Evolutionary conservation across 1,284 basidiomycete species (phyloP).

Genomic region (Rhodotorula sp.): DNA sequence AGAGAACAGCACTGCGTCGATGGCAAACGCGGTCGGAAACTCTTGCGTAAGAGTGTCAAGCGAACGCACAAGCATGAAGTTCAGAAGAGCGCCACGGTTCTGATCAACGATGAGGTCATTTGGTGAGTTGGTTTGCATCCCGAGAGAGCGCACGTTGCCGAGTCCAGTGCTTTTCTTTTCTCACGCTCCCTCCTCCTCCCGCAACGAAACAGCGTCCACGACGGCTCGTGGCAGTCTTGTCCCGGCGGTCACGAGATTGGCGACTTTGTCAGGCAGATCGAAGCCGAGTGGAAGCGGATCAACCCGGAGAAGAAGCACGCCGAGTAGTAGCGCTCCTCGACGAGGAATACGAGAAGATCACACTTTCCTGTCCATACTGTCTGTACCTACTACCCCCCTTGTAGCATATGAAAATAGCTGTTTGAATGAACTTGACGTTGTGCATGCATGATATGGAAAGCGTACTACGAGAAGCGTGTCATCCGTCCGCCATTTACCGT

Average conservation of each 20-base stretch:
- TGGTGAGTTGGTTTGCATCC: conserved; percentile 13
- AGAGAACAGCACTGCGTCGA: conserved; percentile 26
- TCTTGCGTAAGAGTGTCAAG: conserved; percentile 30
- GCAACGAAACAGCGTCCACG: conserved; percentile 23
- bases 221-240: conserved; percentile 32
- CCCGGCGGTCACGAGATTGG: conserved; percentile 30
- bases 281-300: neutral
- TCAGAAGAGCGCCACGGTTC: conserved; percentile 41
- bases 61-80: conserved; percentile 20
- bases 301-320: conserved; percentile 2
- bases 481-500: neutral
- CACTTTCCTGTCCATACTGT: neutral
- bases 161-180: too few species aligned
- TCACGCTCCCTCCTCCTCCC: neutral
- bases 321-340: too few species aligned
- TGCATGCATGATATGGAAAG: too few species aligned
- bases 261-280: conserved; percentile 27
- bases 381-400: neutral
- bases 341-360: neutral
- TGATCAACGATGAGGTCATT: conserved; percentile 32
- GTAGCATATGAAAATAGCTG: too few species aligned
- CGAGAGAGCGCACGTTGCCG: neutral
- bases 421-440: too few species aligned
- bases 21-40: conserved; percentile 20
- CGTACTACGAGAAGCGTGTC: too few species aligned